phyloP scores from a whole-genome alignment of 208 protist genomes.

The Trypanosoma rangeli region DNA sequence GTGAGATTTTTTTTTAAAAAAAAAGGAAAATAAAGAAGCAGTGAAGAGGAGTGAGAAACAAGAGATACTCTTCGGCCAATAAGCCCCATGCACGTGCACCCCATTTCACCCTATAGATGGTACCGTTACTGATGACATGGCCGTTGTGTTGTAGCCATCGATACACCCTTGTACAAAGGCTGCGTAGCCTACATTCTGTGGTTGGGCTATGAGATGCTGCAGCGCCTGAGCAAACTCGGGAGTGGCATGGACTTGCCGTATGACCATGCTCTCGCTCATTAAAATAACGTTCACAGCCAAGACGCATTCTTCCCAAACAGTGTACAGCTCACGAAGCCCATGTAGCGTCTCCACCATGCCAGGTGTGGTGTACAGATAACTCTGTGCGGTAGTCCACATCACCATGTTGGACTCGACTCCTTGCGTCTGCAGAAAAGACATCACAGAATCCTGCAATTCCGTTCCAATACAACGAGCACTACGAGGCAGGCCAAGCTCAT shows the following conservation, averaged over 20 bases:
- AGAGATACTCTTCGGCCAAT: not conserved
- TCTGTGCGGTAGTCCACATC: constrained; percentile 65
- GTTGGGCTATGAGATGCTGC: constrained; percentile 31
- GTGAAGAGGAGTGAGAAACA: not conserved
- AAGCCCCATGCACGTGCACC: not conserved
- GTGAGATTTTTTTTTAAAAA: not conserved
- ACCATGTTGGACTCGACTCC: not conserved
- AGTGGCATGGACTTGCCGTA: constrained; percentile 5
- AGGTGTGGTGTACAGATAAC: constrained; percentile 47
- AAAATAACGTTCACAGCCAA: constrained; percentile 51
- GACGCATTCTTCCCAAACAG: constrained; percentile 26
- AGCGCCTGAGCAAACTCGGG: constrained; percentile 15
- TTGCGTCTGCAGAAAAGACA: not conserved
- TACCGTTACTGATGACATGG: constrained; percentile 12
- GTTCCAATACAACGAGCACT: constrained; percentile 17
- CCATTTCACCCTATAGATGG: not conserved
- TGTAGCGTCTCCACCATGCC: constrained; percentile 34
- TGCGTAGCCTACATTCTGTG: constrained; percentile 48
- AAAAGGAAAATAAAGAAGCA: constrained; percentile 5
- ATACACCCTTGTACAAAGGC: constrained; percentile 60
- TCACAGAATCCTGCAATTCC: not conserved
- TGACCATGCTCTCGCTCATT: constrained; percentile 51
- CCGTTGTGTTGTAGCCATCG: not conserved
- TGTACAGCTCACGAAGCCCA: constrained; percentile 36
- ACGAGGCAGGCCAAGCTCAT: constrained; percentile 65